Conservation (phyloP, 768 basidiomycete genomes). For the Naematelia aurantialba region DNA sequence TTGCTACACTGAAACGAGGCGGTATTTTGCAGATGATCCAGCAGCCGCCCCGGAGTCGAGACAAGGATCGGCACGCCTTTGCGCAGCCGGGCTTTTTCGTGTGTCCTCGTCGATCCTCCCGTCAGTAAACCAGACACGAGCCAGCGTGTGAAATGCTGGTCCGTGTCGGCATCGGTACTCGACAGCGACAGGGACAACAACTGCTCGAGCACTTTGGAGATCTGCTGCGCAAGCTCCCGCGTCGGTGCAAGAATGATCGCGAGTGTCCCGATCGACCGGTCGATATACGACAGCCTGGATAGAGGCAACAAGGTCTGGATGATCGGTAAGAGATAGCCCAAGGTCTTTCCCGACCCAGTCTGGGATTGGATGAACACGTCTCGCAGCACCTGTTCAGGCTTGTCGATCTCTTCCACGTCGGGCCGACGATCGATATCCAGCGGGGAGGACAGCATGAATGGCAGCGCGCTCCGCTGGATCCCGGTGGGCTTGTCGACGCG, state of each 20-base stretch:
- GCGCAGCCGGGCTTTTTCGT: constrained; percentile 91
- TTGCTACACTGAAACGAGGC: constrained; percentile 87
- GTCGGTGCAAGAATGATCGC: constrained; percentile 94
- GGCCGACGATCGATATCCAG: constrained; percentile 20
- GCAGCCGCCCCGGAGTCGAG: constrained; percentile 86
- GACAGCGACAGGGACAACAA: constrained; percentile 67
- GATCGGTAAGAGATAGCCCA: constrained; percentile 89
- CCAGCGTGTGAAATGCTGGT: constrained; percentile 63
- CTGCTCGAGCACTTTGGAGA: constrained; percentile 85
- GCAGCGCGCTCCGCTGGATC: constrained; percentile 72
- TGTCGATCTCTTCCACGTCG: constrained; percentile 3
- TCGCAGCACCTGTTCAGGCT: constrained; percentile 48
- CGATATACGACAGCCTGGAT: constrained; percentile 84
- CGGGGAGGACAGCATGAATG: constrained; percentile 57
- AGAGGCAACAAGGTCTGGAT: constrained; percentile 89
- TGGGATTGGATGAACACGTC: constrained; percentile 94
- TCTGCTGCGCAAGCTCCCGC: constrained; percentile 92
- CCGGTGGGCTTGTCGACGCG: constrained; percentile 78
- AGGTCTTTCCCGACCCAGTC: constrained; percentile 94
- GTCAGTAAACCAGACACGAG: constrained; percentile 87
- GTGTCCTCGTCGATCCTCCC: constrained; percentile 87
- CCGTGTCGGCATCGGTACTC: constrained; percentile 50
- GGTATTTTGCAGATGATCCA: constrained; percentile 96
- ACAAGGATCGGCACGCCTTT: constrained; percentile 95
- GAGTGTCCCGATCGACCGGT: constrained; percentile 88